phyloP scores from a whole-genome alignment of 495 filamentous ascomycete genomes.

The Neurospora intermedia region DNA sequence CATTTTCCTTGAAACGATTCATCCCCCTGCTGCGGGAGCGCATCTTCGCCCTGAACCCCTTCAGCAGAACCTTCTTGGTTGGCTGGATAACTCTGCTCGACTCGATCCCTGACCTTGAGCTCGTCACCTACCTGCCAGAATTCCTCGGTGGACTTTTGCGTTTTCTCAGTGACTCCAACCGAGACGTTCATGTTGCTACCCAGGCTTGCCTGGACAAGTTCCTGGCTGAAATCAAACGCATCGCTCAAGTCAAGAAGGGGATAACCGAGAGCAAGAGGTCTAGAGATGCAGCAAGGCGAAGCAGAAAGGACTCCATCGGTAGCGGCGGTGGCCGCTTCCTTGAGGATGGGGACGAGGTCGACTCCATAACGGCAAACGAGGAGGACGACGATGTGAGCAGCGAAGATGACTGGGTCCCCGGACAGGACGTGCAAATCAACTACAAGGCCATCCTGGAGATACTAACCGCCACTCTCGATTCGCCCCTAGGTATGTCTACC shows the following conservation, averaged over 20 bases:
- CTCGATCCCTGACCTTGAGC: constrained; percentile 92
- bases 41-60: constrained; percentile 87
- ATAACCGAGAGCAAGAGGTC: constrained; percentile 77
- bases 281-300: constrained; percentile 53
- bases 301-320: constrained; percentile 54
- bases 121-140: constrained; percentile 84
- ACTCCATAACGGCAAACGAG: constrained; percentile 45
- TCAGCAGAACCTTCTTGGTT: constrained; percentile 89
- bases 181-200: constrained; percentile 87
- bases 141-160: constrained; percentile 85
- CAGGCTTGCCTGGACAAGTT: constrained; percentile 88
- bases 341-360: constrained; percentile 41
- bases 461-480: constrained; percentile 80
- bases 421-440: constrained; percentile 93
- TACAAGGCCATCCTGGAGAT: constrained; percentile 87
- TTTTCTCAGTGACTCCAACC: constrained; percentile 84
- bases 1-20: constrained; percentile 85
- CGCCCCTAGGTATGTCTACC: constrained; percentile 52
- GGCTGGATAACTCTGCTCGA: constrained; percentile 93
- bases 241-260: constrained; percentile 82
- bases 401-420: constrained; percentile 92
- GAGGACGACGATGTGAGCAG: constrained; percentile 49
- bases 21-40: constrained; percentile 88
- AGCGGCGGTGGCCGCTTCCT: constrained; percentile 38
- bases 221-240: constrained; percentile 86